Percentiles rank a stretch among this genome's conserved stretches.
These are phyloP conservation scores for Uromyces viciae-fabae DNA, from an alignment of 1,284 basidiomycete genomes.

Conservation along the genomic window DNA sequence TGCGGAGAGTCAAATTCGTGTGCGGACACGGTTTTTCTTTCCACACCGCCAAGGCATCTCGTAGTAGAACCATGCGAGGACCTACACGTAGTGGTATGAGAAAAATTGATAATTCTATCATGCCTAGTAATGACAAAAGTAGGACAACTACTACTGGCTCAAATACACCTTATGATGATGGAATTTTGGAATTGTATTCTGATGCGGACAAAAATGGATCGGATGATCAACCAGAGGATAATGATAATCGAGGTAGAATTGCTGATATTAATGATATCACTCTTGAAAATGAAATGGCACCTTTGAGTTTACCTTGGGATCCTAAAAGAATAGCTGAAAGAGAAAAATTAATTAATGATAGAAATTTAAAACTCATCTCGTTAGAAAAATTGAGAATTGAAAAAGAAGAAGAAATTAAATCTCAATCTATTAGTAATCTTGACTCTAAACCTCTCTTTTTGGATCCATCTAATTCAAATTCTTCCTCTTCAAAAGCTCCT, in stretches of 20 bases:
- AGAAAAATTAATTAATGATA: constrained; percentile 12
- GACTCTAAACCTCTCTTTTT: background rate
- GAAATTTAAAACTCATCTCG: background rate
- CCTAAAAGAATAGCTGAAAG: constrained; percentile 26
- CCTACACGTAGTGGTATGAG: constrained; percentile 38
- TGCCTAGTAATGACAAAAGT: background rate
- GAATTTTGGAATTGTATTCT: constrained; percentile 6
- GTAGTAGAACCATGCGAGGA: constrained; percentile 7
- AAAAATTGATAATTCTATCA: constrained; percentile 33
- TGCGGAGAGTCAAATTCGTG: too few species aligned
- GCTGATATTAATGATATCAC: constrained; percentile 41
- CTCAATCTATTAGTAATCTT: too few species aligned
- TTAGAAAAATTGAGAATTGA: constrained; percentile 1
- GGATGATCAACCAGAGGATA: background rate
- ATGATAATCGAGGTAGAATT: constrained; percentile 4
- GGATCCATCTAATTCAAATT: too few species aligned
- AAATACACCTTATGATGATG: constrained; percentile 23
- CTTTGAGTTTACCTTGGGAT: constrained; percentile 35
- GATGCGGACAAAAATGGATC: constrained; percentile 17
- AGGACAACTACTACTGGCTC: background rate
- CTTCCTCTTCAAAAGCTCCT: too few species aligned
- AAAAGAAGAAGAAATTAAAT: background rate
- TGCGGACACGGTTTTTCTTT: too few species aligned
- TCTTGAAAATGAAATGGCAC: constrained; percentile 36
- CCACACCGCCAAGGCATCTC: constrained; percentile 17